A percentile compares a stretch with the other conserved stretches of the same genome.
Conservation (phyloP, 768 basidiomycete species). For the Naganishia randhawae region DNA sequence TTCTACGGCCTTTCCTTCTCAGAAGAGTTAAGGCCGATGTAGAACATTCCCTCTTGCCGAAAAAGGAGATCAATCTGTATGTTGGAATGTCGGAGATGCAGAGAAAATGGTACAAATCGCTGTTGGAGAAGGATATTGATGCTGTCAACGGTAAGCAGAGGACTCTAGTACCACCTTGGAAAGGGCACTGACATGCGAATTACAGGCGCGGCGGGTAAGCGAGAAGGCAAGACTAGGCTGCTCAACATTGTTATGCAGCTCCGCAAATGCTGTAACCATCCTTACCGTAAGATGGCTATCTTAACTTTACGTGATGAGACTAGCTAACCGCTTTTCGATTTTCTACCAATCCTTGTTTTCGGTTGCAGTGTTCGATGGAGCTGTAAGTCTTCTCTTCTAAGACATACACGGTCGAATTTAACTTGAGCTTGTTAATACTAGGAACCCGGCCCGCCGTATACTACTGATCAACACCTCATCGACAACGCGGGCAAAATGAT, state of each 20-base stretch:
- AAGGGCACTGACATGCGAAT: constrained; percentile 4
- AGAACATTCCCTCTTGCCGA: constrained; percentile 90
- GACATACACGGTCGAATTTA: not conserved
- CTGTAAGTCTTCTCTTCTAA: constrained; percentile 32
- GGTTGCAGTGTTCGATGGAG: constrained; percentile 47
- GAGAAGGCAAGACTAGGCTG: constrained; percentile 93
- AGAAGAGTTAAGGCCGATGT: constrained; percentile 93
- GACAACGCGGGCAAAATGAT: constrained; percentile 96
- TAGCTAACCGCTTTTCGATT: not conserved
- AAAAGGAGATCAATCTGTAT: constrained; percentile 98
- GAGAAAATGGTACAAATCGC: constrained; percentile 87
- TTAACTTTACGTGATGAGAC: not conserved
- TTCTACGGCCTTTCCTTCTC: constrained; percentile 87
- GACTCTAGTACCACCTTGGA: not conserved
- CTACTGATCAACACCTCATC: constrained; percentile 93
- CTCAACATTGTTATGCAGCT: constrained; percentile 99
- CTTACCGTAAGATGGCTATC: constrained; percentile 45
- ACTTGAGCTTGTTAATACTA: constrained; percentile 38
- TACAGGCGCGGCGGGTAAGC: constrained; percentile 84
- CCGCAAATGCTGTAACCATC: constrained; percentile 52
- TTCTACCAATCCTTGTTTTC: not conserved
- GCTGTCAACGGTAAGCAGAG: constrained; percentile 76
- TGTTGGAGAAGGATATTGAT: constrained; percentile 96
- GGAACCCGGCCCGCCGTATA: constrained; percentile 98
- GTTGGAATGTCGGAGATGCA: constrained; percentile 97